Conservation (phyloP, 129 eudicot genomes). For the Tagetes erecta region DNA sequence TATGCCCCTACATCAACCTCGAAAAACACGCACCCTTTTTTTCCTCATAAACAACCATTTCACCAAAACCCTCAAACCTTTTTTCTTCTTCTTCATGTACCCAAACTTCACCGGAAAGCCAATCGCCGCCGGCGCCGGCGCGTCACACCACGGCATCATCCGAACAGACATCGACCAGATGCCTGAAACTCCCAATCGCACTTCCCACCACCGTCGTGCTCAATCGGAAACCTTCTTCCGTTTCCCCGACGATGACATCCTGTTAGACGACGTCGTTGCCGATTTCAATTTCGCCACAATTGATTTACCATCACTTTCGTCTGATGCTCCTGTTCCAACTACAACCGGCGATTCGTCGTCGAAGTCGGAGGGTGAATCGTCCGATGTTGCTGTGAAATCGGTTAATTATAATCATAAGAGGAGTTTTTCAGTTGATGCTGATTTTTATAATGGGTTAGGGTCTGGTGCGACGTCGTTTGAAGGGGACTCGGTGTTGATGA, state of each 20-base stretch:
- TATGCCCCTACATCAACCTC: slow-evolving; percentile 30
- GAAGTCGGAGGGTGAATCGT: slow-evolving; percentile 50
- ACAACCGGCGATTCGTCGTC: slow-evolving; percentile 41
- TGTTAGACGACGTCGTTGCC: slow-evolving; percentile 74
- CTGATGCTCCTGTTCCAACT: slow-evolving; percentile 27
- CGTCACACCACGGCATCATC: slow-evolving; percentile 6
- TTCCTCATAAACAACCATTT: slow-evolving; percentile 6
- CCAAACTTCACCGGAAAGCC: slow-evolving; percentile 59
- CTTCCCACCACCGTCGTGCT: slow-evolving; percentile 80
- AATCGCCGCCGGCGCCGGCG: slow-evolving; percentile 33
- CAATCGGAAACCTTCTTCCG: slow-evolving; percentile 89
- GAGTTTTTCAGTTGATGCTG: slow-evolving; percentile 88
- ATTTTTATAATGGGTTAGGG: slow-evolving; percentile 71
- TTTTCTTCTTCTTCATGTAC: slow-evolving; percentile 35
- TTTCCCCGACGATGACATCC: slow-evolving; percentile 69
- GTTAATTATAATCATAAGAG: slow-evolving; percentile 41
- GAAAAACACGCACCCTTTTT: slow-evolving; percentile 34
- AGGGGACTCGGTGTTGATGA: slow-evolving; percentile 44
- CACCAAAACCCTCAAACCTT: slow-evolving; percentile 14
- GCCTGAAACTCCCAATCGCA: slow-evolving; percentile 56
- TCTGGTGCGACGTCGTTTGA: slow-evolving; percentile 55
- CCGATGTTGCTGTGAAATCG: slow-evolving; percentile 40
- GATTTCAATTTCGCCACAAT: slow-evolving; percentile 56
- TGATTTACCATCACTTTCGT: slow-evolving; percentile 37
- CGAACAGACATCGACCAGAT: slow-evolving; percentile 53